Percentiles rank a stretch among this genome's conserved stretches.
Conservation (phyloP, 306 rosid genomes). For the Dryas octopetala region DNA sequence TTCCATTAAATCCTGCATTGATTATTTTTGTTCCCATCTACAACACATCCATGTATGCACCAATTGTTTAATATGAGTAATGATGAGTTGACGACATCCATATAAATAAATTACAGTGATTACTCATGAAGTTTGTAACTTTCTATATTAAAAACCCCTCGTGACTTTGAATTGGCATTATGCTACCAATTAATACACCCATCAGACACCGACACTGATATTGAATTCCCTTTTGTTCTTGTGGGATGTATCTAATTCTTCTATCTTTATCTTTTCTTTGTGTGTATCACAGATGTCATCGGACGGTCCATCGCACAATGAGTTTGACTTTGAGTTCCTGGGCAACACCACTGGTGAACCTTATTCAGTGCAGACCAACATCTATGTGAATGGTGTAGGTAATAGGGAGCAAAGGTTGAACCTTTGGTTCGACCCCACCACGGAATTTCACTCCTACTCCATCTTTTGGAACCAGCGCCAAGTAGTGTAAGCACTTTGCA, state of each 20-base stretch:
- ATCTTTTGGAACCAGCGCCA: conserved; percentile 91
- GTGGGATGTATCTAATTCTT: background rate
- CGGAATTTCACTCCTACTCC: conserved; percentile 75
- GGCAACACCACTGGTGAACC: conserved; percentile 95
- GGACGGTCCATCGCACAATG: conserved; percentile 81
- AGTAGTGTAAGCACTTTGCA: conserved; percentile 62
- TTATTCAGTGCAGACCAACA: conserved; percentile 77
- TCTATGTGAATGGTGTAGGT: conserved; percentile 86
- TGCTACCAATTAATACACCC: background rate
- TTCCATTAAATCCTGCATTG: conserved; percentile 32
- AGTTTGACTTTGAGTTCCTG: conserved; percentile 89
- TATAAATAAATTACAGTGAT: too few species aligned
- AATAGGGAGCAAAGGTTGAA: conserved; percentile 89
- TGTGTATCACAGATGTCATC: conserved; percentile 67
- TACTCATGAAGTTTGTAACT: background rate
- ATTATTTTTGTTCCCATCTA: conserved; percentile 13
- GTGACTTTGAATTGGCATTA: background rate
- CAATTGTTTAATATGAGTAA: background rate
- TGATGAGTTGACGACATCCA: background rate
- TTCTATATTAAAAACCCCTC: background rate
- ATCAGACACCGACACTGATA: background rate
- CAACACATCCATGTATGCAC: too few species aligned
- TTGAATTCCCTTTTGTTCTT: background rate
- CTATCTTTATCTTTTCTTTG: background rate
- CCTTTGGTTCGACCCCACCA: conserved; percentile 90